A percentile compares a stretch with the other conserved stretches of the same genome.
Evolutionary conservation across 192 early-diverging fungal genomes (phyloP).

Genomic region (Coemansia sp.): DNA sequence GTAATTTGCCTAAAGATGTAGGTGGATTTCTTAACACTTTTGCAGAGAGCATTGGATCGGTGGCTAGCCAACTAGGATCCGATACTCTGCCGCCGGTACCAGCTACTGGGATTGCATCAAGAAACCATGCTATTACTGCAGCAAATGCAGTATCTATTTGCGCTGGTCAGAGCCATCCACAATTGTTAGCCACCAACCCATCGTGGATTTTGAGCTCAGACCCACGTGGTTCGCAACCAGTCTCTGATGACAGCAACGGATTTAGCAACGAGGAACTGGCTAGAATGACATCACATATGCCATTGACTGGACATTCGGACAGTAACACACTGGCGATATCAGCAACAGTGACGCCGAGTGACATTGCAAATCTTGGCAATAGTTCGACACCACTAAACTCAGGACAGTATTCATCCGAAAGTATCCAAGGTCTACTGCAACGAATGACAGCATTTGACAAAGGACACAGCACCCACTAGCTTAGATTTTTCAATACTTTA

Average conservation of each 20-base stretch:
- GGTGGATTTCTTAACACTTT: conserved; percentile 47
- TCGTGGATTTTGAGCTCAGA: not conserved
- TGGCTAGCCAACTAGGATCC: conserved; percentile 44
- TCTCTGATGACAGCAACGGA: not conserved
- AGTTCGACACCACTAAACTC: not conserved
- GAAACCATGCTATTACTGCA: no score
- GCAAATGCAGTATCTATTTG: no score
- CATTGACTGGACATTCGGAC: not conserved
- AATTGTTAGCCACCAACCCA: not conserved
- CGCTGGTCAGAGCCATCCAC: not conserved
- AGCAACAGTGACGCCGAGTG: not conserved
- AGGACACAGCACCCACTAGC: not conserved
- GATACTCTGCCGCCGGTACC: not conserved
- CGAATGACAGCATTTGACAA: conserved; percentile 17
- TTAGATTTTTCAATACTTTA: not conserved
- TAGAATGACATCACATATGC: conserved; percentile 1
- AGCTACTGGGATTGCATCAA: not conserved
- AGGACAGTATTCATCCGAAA: conserved; percentile 10
- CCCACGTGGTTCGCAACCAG: not conserved
- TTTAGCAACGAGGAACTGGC: conserved; percentile 19
- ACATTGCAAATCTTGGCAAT: not conserved
- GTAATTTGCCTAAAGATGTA: conserved; percentile 15
- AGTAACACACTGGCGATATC: not conserved
- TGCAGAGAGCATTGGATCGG: conserved; percentile 46
- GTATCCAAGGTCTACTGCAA: conserved; percentile 18